Percentiles rank a stretch among this genome's conserved stretches.
Evolutionary conservation across 768 basidiomycete genomes (phyloP).

Genomic region (Collybia sordida): DNA sequence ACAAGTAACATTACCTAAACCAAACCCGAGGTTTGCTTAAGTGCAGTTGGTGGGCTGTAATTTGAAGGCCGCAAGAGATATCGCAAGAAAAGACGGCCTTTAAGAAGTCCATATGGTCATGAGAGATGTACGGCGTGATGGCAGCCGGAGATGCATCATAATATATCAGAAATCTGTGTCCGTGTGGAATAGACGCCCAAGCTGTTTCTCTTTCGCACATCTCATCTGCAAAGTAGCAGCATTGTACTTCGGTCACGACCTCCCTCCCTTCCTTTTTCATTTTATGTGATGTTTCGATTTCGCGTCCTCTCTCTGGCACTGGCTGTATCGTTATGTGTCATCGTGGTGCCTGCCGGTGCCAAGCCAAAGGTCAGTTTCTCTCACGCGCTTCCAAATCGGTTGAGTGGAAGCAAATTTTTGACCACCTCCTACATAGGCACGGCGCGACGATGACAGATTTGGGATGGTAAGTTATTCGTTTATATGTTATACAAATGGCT

Average conservation of each 20-base stretch:
- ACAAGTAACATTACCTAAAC: too few species aligned
- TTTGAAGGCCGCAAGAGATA: too few species aligned
- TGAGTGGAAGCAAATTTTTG: background rate
- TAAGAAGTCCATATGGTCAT: too few species aligned
- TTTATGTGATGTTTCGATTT: background rate
- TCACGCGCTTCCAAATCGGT: background rate
- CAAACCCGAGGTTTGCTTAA: too few species aligned
- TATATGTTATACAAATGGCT: background rate
- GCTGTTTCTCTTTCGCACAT: background rate
- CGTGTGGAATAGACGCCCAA: background rate
- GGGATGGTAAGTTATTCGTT: background rate
- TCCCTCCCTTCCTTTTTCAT: background rate
- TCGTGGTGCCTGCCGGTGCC: background rate
- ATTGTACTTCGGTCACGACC: background rate
- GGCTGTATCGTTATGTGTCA: background rate
- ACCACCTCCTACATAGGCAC: background rate
- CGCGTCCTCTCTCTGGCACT: background rate
- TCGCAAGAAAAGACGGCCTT: too few species aligned
- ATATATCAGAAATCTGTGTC: background rate
- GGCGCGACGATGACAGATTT: background rate
- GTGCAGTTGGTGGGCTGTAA: too few species aligned
- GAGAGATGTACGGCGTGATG: background rate
- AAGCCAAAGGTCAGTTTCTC: background rate
- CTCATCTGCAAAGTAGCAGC: background rate
- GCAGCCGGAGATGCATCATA: background rate